A percentile compares a stretch with the other conserved stretches of the same genome.
Conservation (phyloP, 2,329 filamentous ascomycete species). For the Venturia pyrina region DNA sequence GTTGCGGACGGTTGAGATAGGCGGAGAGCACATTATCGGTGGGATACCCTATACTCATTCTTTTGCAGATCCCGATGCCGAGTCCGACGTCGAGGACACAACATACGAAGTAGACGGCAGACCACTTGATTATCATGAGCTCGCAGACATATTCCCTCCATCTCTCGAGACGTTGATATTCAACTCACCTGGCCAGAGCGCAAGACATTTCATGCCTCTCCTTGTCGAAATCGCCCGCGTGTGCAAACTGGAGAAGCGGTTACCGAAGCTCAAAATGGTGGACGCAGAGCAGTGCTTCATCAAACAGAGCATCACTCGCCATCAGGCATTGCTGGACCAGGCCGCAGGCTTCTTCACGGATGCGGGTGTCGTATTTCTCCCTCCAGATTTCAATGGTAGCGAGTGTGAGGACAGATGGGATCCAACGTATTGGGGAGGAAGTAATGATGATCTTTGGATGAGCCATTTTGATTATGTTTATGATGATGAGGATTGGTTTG, state of each 20-base stretch:
- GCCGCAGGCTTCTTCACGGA: not conserved
- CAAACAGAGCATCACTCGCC: not conserved
- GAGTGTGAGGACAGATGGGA: not conserved
- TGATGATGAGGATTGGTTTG: not conserved
- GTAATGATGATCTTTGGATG: not conserved
- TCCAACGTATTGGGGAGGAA: not conserved
- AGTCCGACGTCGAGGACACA: not conserved
- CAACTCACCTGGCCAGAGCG: not conserved
- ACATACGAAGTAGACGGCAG: not conserved
- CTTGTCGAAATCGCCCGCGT: not conserved
- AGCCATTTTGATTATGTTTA: not conserved
- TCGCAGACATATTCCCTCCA: conserved; percentile 8
- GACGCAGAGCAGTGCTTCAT: not conserved
- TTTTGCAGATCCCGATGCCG: not conserved
- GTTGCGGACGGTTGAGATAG: not conserved
- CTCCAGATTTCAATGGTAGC: not conserved
- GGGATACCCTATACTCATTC: not conserved
- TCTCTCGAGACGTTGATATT: not conserved
- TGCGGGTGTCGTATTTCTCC: not conserved
- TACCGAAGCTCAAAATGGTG: not conserved
- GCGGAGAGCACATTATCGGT: not conserved
- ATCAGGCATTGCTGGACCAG: not conserved
- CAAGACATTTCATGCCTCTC: not conserved
- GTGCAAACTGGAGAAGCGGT: not conserved
- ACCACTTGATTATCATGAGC: not conserved